Conservation (phyloP, 169 alveolate genomes). For the Blepharisma undulans region DNA sequence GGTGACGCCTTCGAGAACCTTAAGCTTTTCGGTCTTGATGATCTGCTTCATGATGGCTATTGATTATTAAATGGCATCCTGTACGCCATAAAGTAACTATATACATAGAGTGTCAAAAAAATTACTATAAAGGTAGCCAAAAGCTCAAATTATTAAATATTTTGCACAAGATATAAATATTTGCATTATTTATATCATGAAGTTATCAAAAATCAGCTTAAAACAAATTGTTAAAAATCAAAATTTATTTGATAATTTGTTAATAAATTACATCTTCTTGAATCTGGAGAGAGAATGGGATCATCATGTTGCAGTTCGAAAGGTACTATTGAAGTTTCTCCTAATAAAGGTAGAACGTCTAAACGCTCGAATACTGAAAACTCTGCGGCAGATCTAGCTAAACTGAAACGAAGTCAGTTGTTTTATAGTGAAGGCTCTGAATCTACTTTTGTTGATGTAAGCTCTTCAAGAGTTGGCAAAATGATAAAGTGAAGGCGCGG, state of each 20-base stretch:
- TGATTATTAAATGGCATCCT: background rate
- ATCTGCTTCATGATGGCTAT: slow-evolving; percentile 52
- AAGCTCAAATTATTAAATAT: no score
- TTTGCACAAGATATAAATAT: background rate
- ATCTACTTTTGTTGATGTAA: background rate
- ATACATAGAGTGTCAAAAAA: background rate
- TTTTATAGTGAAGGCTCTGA: slow-evolving; percentile 11
- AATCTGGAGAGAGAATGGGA: background rate
- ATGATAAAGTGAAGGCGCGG: slow-evolving; percentile 20
- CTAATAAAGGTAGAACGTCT: background rate
- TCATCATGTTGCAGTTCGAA: background rate
- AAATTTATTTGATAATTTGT: background rate
- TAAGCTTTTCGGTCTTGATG: slow-evolving; percentile 42
- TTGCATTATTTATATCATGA: background rate
- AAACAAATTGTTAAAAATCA: no score
- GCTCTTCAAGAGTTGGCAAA: background rate
- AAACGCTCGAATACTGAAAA: background rate
- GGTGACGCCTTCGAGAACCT: slow-evolving; percentile 77
- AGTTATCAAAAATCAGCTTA: background rate
- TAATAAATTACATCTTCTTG: background rate
- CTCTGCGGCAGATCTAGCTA: background rate
- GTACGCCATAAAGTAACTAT: background rate
- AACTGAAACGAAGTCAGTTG: background rate
- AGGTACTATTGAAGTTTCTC: background rate
- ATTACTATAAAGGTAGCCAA: background rate